These are phyloP conservation scores for Podosphaera xanthii DNA, from an alignment of 2,329 filamentous ascomycete species.

Conservation along the genomic window DNA sequence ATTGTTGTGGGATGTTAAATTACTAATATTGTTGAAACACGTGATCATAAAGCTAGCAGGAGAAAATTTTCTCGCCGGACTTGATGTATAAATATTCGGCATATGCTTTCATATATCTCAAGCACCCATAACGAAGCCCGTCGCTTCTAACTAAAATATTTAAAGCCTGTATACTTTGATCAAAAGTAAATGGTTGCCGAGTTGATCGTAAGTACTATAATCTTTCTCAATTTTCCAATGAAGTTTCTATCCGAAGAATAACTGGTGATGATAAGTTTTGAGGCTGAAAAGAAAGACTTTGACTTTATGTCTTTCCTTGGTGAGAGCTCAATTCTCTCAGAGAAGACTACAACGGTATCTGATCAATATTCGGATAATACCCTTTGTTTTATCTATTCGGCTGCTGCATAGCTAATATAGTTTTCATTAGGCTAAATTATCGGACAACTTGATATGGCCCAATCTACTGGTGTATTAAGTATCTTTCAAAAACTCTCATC, in stretches of 20 bases:
- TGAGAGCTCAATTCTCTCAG: conserved; percentile 39
- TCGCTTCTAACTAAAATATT: too few relatives aligned
- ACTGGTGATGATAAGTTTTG: conserved; percentile 36
- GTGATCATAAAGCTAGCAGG: too few relatives aligned
- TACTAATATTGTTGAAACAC: too few relatives aligned
- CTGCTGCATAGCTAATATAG: not conserved
- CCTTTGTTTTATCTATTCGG: not conserved
- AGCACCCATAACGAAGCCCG: too few relatives aligned
- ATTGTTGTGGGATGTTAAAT: too few relatives aligned
- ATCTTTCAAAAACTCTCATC: not conserved
- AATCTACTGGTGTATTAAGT: not conserved
- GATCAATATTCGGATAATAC: conserved; percentile 26
- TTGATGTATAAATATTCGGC: too few relatives aligned
- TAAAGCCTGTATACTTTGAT: too few relatives aligned
- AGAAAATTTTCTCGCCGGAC: too few relatives aligned
- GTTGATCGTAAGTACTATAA: not conserved
- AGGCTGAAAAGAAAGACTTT: conserved; percentile 28
- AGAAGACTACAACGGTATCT: conserved; percentile 95
- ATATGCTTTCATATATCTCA: too few relatives aligned
- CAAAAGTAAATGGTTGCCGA: too few relatives aligned
- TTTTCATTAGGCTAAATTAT: not conserved
- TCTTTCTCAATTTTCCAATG: not conserved
- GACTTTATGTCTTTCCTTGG: conserved; percentile 31
- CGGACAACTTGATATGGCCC: conserved; percentile 3
- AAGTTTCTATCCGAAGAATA: conserved; percentile 13